Evolutionary conservation across 2,329 filamentous ascomycete species (phyloP), one percentile per base, ranked within the genome.

Genomic region (Emmonsiellopsis sp.): DNA sequence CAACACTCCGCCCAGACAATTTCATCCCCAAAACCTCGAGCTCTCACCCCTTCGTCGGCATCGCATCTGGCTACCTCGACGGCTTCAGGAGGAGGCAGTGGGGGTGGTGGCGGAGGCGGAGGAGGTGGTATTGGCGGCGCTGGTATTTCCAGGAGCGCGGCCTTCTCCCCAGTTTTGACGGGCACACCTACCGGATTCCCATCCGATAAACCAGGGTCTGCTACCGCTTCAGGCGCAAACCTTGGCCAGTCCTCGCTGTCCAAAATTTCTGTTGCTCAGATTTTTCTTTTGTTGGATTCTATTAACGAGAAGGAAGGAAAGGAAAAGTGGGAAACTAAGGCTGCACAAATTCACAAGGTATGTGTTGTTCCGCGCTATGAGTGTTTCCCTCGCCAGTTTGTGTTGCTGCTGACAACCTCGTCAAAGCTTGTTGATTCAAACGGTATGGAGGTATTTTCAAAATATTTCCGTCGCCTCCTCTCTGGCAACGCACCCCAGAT

Each of bases 361-460:
- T 40, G 32, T 36, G 4, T 49, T 14, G n/a, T 49, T 7, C 6
- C 36, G 32, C 17, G 31, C n/a, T 8, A 39, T 42, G 10, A 14
- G 32, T 32, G 17, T 40, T 32, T 13, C 11, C 47, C 6, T n/a
- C 37, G 42, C 48, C 37, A 49, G 27, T 8, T 43, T 45, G 34
- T 49, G 9, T 42, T 43, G 53, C 36, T 49, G 14, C 55, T 57
- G 45, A 57, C 42, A 32, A 48, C 54, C 42, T 42, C 34, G 51
- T 31, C 31, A 17, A 58, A 95, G 88, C 84, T 97, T 70, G 86
- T 97, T 75, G 86, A 95, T 82, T 91, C 92, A 65, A 86, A 95
- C 90, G 91, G 91, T 68, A 98, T 98, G 92, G 94, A 98, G 79
- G 90, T 96, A 68, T 96, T 91, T 71, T 85, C 88, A 56, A 94